Evolutionary conservation across 2,329 filamentous ascomycete genomes (phyloP), one percentile per base, ranked within the genome.

Genomic region (Ophiostoma quercus): DNA sequence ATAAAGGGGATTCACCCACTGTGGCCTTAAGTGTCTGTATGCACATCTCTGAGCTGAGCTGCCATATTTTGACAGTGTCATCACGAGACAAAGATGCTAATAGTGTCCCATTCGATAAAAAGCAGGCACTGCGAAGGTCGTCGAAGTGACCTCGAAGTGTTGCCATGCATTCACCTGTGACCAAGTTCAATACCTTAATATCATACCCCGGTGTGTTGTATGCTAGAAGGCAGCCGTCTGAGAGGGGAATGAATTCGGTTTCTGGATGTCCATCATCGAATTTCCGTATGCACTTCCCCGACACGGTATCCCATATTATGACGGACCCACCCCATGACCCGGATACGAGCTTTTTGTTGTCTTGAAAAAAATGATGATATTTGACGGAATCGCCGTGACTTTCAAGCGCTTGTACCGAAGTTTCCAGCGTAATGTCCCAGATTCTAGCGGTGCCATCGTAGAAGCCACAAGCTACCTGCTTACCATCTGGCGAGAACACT

Each of bases 101-200:
- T 5, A 6, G 51, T 12, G 7, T 25, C n/a, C 22, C 22, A 57
- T 57, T n/a, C 9, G 7, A 3, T 8, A n/a, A 57, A 12, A 57
- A 1, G 5, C 1, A 5, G n/a, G 11, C 22, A 57, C 9, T 11
- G 0, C 12, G 8, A 8, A 25, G 5, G 1, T 8, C 2, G 2
- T 4, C 22, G 25, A 9, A 25, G 25, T 54, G 51, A n/a, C 51
- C 51, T 57, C 22, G n/a, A 25, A 57, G 51, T 25, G 51, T 57
- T 11, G n/a, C n/a, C n/a, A 57, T 19, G 51, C 8, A 57, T 25
- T 57, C n/a, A 2, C 51, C 51, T 57, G 22, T 11, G 2, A 14
- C 51, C 51, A 25, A 22, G n/a, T 25, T 5, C 6, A 22, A 57
- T 8, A 57, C 16, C 3, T 57, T 57, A n/a, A 57, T 12, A 57